Evolutionary conservation across 371 early-diverging fungal genomes (phyloP).

Genomic region (Syncephalastrum monosporum): DNA sequence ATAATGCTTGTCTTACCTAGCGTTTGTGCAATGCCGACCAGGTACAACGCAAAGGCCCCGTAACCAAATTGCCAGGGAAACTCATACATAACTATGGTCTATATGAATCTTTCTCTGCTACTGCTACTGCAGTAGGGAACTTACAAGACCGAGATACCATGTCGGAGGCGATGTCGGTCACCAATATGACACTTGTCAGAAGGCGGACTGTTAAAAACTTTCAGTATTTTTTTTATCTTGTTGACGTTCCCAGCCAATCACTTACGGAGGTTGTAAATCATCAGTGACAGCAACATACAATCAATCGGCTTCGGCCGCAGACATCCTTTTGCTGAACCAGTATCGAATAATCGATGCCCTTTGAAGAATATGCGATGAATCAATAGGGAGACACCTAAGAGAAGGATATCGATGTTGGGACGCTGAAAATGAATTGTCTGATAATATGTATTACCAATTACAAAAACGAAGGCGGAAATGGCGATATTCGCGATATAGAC

Average conservation of each 20-base stretch:
- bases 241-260: not conserved
- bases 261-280: slow-evolving; percentile 22
- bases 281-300: slow-evolving; percentile 17
- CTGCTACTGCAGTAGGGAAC: not conserved
- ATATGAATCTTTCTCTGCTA: not conserved
- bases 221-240: no score
- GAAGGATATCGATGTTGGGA: not conserved
- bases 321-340: slow-evolving; percentile 13
- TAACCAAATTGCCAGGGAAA: slow-evolving; percentile 33
- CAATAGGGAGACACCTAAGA: slow-evolving; percentile 12
- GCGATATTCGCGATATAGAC: slow-evolving; percentile 25
- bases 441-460: slow-evolving; percentile 18
- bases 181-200: slow-evolving; percentile 21
- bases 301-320: slow-evolving; percentile 27
- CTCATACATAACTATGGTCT: slow-evolving; percentile 20
- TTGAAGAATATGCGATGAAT: slow-evolving; percentile 15
- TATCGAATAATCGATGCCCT: slow-evolving; percentile 23
- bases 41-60: slow-evolving; percentile 25
- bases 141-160: slow-evolving; percentile 25
- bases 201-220: slow-evolving; percentile 21
- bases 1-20: slow-evolving; percentile 21
- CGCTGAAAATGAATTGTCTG: not conserved
- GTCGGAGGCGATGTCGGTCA: slow-evolving; percentile 21
- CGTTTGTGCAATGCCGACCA: slow-evolving; percentile 35
- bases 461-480: slow-evolving; percentile 20